Conservation (phyloP, 768 basidiomycete species). For the Lactifluus hygrophoroides region DNA sequence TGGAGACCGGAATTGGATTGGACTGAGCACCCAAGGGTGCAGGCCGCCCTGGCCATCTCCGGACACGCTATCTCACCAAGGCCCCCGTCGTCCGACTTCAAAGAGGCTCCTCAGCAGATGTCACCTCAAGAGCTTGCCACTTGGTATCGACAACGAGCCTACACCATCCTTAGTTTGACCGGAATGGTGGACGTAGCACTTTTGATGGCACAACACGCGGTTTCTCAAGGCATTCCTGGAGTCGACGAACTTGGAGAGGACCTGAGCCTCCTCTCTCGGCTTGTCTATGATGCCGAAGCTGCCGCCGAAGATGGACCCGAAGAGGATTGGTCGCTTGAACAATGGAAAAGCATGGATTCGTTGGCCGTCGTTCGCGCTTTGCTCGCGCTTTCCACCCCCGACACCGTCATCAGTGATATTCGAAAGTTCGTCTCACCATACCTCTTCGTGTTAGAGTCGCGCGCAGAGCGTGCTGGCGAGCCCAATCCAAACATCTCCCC, state of each 20-base stretch:
- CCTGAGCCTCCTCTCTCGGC: slow-evolving; percentile 71
- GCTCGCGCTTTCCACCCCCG: slow-evolving; percentile 59
- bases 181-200: slow-evolving; percentile 79
- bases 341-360: slow-evolving; percentile 66
- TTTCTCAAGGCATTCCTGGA: slow-evolving; percentile 63
- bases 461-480: slow-evolving; percentile 68
- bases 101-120: slow-evolving; percentile 28
- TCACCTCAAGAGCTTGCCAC: slow-evolving; percentile 42
- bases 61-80: slow-evolving; percentile 9
- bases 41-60: slow-evolving; percentile 32
- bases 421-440: slow-evolving; percentile 81
- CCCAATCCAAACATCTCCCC: slow-evolving; percentile 61
- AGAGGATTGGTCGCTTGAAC: slow-evolving; percentile 68
- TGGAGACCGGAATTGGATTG: slow-evolving; percentile 55
- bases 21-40: slow-evolving; percentile 43
- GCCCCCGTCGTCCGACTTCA: background rate
- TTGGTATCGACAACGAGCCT: slow-evolving; percentile 72
- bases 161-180: slow-evolving; percentile 49
- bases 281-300: slow-evolving; percentile 75
- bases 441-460: slow-evolving; percentile 84
- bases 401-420: slow-evolving; percentile 59
- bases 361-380: slow-evolving; percentile 64
- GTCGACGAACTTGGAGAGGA: slow-evolving; percentile 90
- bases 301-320: slow-evolving; percentile 33
- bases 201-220: slow-evolving; percentile 75